Base-by-base conservation (phyloP, 2,329 filamentous ascomycete species). In the Diaporthe velutina region DNA sequence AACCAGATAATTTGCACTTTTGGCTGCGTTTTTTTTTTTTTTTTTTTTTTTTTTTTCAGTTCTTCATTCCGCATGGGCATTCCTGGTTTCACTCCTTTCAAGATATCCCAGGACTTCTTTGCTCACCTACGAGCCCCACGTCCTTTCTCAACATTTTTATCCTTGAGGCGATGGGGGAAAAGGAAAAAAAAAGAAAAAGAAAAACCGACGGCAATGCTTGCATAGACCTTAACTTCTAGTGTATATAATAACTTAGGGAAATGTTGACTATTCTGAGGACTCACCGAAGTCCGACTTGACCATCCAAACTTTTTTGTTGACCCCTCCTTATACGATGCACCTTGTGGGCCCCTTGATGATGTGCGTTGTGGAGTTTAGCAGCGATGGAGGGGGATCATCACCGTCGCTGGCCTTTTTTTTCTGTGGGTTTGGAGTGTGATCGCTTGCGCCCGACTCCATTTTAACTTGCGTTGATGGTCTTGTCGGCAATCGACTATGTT, bases 201-300 rank as follows among this genome's bases (percentile, higher is more conserved):
- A 68, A 38, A 68, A 40, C 22, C 35, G 57, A 74, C 42, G 57
- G 70, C 45, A 50, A 73, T 71, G 74, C 74, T 73, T 71, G 74
- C 74, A 75, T 75, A 75, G 74, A 61, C 66, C 52, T 55, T 67
- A 75, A 74, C n/a, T 75, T 75, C 74, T 75, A 74, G 35, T 75
- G 74, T 75, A 73, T 74, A 75, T 30, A 75, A 75, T 30, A 75
- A 57, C 68, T 75, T 70, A 66, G 33, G 42, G 45, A 73, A 71
- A 22, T 71, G 71, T 58, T 48, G 12, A 12, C 50, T 12, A 70
- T 54, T 45, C 48, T 54, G 35, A 35, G 48, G 64, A 54, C 64
- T 68, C 17, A 35, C 33, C n/a, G 17, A 54, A 54, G 64, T 54
- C 64, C 48, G n/a, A 28, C 13, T 40, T 50, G 30, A 68, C 28